Evolutionary conservation across 139 green algal species (phyloP), one percentile per base, ranked within the genome.

Genomic region (Coelastrella sp.): DNA sequence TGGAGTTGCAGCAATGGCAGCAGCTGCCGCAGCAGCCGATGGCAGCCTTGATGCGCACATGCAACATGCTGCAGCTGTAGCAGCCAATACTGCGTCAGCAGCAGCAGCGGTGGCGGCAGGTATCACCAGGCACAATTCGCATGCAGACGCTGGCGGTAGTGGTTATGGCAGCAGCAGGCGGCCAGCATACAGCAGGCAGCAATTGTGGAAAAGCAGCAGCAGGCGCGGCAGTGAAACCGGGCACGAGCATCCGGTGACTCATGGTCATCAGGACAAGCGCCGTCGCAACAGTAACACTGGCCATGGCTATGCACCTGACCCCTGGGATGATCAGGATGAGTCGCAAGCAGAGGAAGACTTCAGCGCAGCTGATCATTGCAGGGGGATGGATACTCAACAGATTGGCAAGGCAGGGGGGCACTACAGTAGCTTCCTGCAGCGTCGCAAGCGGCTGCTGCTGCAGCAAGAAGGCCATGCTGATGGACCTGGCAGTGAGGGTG

Each of bases 21-120:
- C 89, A 85, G 65, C 84, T 56, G 24, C 76, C 88, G 11, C 88
- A 86, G 72, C 88, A 78, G 65, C 87, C 19, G 73, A 20, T 6
- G 74, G 74, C 25, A 81, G 25, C 74, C 24, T 59, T 27, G 58
- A 86, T 22, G 22, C 63, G 27, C 82, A 61, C 14, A 8, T 83
- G 82, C 60, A 59, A 63, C 61, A 87, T 61, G 63, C 82, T 25
- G 78, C 78, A 66, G 15, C 78, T 61, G 49, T 58, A 15, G 78
- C 78, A 25, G 78, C 49, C 8, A 12, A 15, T 65, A 12, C 49
- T 63, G 49, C 78, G 10, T 8, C 35, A 24, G 78, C 11, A 24
- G 49, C 27, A 24, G 78, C 10, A n/a, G 49, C 49, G n/a, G 49
- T 83, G 35, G 49, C 15, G 10, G 35, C 7, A 5, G 49, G 78